Evolutionary conservation across 2,329 filamentous ascomycete genomes (phyloP).

Genomic region (Aschersonia sp.): DNA sequence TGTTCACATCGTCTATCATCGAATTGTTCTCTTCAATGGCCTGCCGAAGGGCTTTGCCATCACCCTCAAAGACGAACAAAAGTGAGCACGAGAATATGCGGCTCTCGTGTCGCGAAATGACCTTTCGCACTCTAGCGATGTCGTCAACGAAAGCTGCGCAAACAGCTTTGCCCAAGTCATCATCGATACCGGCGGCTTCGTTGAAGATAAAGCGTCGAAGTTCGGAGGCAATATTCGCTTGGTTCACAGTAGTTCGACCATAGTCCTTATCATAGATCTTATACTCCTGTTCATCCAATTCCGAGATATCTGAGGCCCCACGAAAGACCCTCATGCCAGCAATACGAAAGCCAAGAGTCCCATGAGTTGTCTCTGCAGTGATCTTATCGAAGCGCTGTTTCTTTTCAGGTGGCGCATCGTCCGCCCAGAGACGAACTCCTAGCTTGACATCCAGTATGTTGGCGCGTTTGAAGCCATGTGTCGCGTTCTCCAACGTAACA

Average conservation of each 20-base stretch:
- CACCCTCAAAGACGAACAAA: conserved; percentile 51
- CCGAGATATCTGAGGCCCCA: conserved; percentile 34
- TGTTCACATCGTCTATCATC: conserved; percentile 35
- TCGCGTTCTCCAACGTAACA: conserved; percentile 75
- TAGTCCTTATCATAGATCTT: conserved; percentile 50
- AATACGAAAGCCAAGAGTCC: conserved; percentile 45
- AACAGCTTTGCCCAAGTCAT: conserved; percentile 40
- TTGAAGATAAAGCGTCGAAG: conserved; percentile 46
- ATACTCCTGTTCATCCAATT: conserved; percentile 40
- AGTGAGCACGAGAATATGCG: conserved; percentile 51
- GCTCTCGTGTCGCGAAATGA: conserved; percentile 40
- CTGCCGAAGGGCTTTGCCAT: conserved; percentile 36
- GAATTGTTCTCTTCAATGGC: conserved; percentile 41
- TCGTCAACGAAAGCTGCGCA: conserved; percentile 39
- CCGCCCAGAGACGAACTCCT: conserved; percentile 73
- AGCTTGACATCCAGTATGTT: conserved; percentile 94
- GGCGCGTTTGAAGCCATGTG: conserved; percentile 65
- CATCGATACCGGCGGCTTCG: conserved; percentile 40
- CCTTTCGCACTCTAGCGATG: conserved; percentile 34
- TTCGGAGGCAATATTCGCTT: conserved; percentile 37
- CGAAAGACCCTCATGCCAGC: conserved; percentile 52
- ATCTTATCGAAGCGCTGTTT: conserved; percentile 46
- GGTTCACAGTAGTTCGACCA: conserved; percentile 36
- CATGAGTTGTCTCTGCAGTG: conserved; percentile 42
- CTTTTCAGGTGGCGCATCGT: conserved; percentile 48